Percentiles rank a stretch among this genome's conserved stretches.
These are phyloP conservation scores for Cercospora zeina DNA, from an alignment of 2,329 filamentous ascomycete genomes.

Conservation along the genomic window DNA sequence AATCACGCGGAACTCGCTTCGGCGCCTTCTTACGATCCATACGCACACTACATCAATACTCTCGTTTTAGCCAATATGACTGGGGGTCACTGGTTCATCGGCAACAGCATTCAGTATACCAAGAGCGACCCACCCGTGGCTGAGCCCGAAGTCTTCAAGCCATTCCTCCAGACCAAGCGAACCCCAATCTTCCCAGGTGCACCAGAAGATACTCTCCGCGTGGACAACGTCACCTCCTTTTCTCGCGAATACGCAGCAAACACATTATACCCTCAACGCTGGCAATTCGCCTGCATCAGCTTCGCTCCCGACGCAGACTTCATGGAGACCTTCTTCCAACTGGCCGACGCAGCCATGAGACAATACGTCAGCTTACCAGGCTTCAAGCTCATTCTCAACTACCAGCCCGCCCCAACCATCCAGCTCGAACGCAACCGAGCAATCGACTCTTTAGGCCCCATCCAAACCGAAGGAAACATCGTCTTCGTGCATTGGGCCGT, in stretches of 20 bases:
- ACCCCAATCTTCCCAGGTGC: constrained; percentile 26
- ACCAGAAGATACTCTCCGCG: constrained; percentile 28
- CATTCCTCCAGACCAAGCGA: constrained; percentile 20
- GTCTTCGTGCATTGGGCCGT: constrained; percentile 28
- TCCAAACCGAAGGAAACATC: constrained; percentile 27
- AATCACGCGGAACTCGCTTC: constrained; percentile 12
- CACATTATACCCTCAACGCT: constrained; percentile 25
- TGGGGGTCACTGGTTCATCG: constrained; percentile 29
- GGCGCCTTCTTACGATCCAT: constrained; percentile 27
- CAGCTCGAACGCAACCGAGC: constrained; percentile 23
- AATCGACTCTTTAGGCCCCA: constrained; percentile 26
- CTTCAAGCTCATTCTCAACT: constrained; percentile 28
- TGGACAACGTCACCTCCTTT: constrained; percentile 29
- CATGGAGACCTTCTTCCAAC: constrained; percentile 31
- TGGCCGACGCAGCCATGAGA: constrained; percentile 23
- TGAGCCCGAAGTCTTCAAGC: constrained; percentile 26
- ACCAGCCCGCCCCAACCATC: constrained; percentile 28
- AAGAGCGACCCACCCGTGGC: constrained; percentile 26
- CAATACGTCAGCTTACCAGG: constrained; percentile 22
- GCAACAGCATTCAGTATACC: constrained; percentile 35
- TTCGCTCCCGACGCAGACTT: constrained; percentile 27
- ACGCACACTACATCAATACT: constrained; percentile 30
- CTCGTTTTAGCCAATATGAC: constrained; percentile 25
- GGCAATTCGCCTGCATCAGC: constrained; percentile 29
- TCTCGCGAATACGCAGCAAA: constrained; percentile 26